Conservation (phyloP, 306 rosid genomes). For the Myrica gale region DNA sequence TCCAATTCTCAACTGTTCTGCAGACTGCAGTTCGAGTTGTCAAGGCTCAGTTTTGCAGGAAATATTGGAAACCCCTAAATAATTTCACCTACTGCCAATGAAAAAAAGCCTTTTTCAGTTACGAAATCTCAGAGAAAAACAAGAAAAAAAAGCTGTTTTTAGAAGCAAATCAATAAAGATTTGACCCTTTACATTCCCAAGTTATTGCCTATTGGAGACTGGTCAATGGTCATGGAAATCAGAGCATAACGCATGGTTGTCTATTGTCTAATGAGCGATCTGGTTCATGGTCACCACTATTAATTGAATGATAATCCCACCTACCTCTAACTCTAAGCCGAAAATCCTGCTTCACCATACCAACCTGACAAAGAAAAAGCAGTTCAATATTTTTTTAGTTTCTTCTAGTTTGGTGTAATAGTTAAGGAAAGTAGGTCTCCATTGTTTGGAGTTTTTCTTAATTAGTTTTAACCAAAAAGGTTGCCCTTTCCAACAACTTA, state of each 20-base stretch:
- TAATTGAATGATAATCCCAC: too few species aligned
- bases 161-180: background rate
- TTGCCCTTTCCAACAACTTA: too few species aligned
- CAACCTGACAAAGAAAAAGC: too few species aligned
- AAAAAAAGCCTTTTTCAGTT: background rate
- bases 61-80: background rate
- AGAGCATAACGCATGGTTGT: background rate
- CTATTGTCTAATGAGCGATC: background rate
- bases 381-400: too few species aligned
- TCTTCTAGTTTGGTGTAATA: too few species aligned
- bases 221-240: background rate
- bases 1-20: constrained; percentile 22
- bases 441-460: too few species aligned
- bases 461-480: too few species aligned
- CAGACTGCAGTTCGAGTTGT: constrained; percentile 12
- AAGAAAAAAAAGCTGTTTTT: background rate
- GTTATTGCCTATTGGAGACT: background rate
- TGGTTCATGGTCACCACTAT: too few species aligned
- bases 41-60: constrained; percentile 15
- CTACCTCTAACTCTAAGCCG: too few species aligned
- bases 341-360: too few species aligned
- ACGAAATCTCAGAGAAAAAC: background rate
- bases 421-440: too few species aligned
- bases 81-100: background rate
- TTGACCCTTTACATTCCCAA: background rate